Evolutionary conservation across 495 filamentous ascomycete species (phyloP).

Genomic region (Podospora fimiseda): DNA sequence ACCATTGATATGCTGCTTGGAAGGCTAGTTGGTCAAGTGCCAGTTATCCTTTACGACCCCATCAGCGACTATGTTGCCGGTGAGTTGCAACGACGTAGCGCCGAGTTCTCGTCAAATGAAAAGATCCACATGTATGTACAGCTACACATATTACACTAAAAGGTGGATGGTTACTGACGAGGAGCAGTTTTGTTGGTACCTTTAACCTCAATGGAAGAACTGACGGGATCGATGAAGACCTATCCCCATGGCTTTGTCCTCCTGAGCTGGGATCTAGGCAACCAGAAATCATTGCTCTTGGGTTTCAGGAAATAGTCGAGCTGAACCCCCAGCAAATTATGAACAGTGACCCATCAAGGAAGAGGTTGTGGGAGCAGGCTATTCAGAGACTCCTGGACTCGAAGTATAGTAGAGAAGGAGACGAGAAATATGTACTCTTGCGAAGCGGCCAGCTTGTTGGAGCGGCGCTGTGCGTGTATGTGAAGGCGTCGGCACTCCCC

Average conservation of each 20-base stretch:
- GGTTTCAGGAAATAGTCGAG: constrained; percentile 96
- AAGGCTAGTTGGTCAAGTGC: constrained; percentile 70
- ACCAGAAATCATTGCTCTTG: constrained; percentile 79
- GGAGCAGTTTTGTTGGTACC: constrained; percentile 73
- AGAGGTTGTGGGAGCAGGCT: constrained; percentile 78
- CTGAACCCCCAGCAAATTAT: constrained; percentile 98
- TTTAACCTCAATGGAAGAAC: constrained; percentile 92
- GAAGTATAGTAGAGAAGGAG: constrained; percentile 52
- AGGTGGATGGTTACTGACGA: constrained; percentile 20
- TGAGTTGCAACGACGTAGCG: constrained; percentile 60
- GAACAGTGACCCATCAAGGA: constrained; percentile 86
- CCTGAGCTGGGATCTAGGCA: constrained; percentile 41
- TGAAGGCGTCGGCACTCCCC: constrained; percentile 65
- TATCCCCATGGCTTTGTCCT: constrained; percentile 77
- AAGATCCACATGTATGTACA: constrained; percentile 42
- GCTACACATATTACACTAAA: background rate
- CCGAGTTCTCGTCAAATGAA: constrained; percentile 44
- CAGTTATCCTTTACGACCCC: constrained; percentile 85
- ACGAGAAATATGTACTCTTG: constrained; percentile 79
- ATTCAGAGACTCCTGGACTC: constrained; percentile 71
- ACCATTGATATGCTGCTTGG: constrained; percentile 91
- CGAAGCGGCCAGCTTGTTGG: constrained; percentile 93
- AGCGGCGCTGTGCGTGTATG: constrained; percentile 84
- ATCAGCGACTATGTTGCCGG: constrained; percentile 80
- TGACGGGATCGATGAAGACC: constrained; percentile 66